Percentiles rank a stretch among this genome's conserved stretches.
Conservation (phyloP, 2,329 filamentous ascomycete species). For the Neonectria hederae region DNA sequence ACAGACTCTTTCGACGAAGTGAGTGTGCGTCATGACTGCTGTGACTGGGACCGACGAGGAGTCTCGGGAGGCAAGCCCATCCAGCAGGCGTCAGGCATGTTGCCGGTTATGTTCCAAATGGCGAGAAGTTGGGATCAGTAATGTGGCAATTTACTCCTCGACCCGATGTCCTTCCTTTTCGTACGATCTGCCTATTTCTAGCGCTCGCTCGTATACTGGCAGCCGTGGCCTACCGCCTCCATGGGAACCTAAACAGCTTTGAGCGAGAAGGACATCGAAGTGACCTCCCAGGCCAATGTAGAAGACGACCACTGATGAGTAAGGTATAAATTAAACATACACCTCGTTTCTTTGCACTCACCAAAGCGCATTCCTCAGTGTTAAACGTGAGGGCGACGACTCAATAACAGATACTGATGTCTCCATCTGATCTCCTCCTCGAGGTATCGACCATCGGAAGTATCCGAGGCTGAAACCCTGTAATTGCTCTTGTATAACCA, state of each 20-base stretch:
- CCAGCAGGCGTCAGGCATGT: not conserved
- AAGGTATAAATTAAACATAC: not conserved
- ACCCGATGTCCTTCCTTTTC: not conserved
- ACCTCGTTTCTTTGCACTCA: not conserved
- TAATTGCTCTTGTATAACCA: not conserved
- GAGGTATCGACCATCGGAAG: not conserved
- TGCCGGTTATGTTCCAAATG: slow-evolving; percentile 5
- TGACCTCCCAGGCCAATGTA: not conserved
- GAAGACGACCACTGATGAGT: not conserved
- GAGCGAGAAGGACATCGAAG: not conserved
- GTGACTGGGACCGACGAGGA: not conserved
- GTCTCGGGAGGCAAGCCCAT: not conserved
- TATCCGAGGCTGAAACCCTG: not conserved
- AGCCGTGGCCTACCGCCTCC: not conserved
- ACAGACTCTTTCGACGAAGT: not conserved
- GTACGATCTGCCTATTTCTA: not conserved
- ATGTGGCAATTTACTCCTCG: not conserved
- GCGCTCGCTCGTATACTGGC: not conserved
- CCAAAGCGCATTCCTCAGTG: not conserved
- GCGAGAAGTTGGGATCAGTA: not conserved
- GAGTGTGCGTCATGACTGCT: not conserved
- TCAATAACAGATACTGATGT: not conserved
- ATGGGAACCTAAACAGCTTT: not conserved
- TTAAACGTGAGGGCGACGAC: not conserved
- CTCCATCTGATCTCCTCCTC: not conserved